Evolutionary conservation across 148 eudicot genomes (phyloP).

Genomic region (Rheum nobile): DNA sequence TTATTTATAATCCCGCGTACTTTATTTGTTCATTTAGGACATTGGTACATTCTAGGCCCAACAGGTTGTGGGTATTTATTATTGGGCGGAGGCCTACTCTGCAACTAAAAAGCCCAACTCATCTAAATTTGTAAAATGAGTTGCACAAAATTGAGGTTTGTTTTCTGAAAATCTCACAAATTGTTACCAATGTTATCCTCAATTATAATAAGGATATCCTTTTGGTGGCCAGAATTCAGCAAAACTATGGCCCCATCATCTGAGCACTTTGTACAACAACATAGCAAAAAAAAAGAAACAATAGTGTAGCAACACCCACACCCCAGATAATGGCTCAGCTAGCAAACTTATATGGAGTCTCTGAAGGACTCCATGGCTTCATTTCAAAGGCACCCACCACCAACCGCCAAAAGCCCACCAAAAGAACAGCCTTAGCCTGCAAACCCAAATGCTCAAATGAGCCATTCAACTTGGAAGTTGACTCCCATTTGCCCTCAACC

Average conservation of each 20-base stretch:
- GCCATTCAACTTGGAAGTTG: not conserved
- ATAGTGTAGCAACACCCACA: no score
- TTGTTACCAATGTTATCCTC: not conserved
- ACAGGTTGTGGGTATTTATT: not conserved
- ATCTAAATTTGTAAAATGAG: not conserved
- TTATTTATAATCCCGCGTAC: no score
- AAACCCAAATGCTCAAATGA: conserved; percentile 8
- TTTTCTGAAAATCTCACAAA: conserved; percentile 7
- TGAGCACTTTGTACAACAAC: not conserved
- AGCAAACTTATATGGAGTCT: conserved; percentile 42
- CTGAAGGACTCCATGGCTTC: conserved; percentile 24
- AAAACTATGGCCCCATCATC: not conserved
- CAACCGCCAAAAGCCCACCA: conserved; percentile 10
- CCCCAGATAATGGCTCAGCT: conserved; percentile 33
- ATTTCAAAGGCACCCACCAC: conserved; percentile 26
- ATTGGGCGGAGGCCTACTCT: not conserved
- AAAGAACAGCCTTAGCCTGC: conserved; percentile 10
- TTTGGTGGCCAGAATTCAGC: conserved; percentile 44
- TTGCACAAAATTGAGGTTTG: not conserved
- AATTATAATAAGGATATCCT: conserved; percentile 26
- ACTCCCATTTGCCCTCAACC: conserved; percentile 5
- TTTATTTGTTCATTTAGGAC: no score
- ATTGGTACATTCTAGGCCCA: not conserved
- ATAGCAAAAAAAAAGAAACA: not conserved
- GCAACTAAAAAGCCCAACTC: not conserved